Evolutionary conservation across 805 yeast species (phyloP).

Genomic region (Wickerhamiella occidentalis): DNA sequence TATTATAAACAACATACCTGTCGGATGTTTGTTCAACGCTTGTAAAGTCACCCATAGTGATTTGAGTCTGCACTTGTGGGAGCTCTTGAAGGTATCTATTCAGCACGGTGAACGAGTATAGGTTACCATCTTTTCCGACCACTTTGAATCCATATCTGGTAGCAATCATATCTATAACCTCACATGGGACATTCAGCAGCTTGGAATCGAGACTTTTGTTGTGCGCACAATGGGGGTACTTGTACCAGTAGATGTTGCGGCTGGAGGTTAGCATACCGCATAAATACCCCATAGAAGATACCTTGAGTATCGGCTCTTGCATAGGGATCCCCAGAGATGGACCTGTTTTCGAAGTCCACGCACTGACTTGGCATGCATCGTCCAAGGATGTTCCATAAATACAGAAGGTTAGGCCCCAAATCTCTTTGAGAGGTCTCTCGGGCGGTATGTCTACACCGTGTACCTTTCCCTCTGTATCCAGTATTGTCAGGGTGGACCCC

Average conservation of each 20-base stretch:
- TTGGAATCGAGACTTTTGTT: too few species aligned
- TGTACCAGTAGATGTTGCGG: too few species aligned
- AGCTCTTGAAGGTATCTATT: not conserved
- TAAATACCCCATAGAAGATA: not conserved
- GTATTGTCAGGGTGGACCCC: too few species aligned
- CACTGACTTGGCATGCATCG: not conserved
- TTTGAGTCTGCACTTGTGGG: conserved; percentile 37
- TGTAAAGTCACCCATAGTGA: conserved; percentile 33
- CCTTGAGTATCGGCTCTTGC: not conserved
- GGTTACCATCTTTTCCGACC: not conserved
- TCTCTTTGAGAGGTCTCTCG: too few species aligned
- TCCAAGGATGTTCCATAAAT: not conserved
- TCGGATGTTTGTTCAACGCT: not conserved
- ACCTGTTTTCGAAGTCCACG: not conserved
- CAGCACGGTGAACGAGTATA: not conserved
- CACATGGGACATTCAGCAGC: too few species aligned
- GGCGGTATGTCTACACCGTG: too few species aligned
- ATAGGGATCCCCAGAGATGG: not conserved
- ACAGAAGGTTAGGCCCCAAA: too few species aligned
- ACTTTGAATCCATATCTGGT: not conserved
- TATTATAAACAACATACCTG: too few species aligned
- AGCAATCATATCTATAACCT: not conserved
- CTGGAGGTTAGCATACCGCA: too few species aligned
- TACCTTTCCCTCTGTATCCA: too few species aligned
- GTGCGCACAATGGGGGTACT: too few species aligned